phyloP scores from a whole-genome alignment of 352 stramenopile genomes.

The Phytophthora sansomeana region DNA sequence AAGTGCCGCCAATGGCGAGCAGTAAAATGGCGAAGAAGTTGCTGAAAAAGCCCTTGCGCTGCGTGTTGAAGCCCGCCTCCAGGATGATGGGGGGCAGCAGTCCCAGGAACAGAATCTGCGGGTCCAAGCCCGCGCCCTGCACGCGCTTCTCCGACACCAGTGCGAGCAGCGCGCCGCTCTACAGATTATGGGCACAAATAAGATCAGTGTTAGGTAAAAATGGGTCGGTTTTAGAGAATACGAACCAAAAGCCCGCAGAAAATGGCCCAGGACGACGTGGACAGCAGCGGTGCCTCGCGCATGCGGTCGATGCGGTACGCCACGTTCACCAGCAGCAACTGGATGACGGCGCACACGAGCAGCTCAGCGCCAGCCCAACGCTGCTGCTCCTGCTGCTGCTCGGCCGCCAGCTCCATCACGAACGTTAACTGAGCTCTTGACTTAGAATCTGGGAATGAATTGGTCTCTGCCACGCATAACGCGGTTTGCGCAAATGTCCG shows the following conservation, averaged over 20 bases:
- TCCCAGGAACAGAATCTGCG: constrained; percentile 70
- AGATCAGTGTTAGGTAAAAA: neutral
- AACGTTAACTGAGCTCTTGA: neutral
- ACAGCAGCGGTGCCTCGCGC: constrained; percentile 52
- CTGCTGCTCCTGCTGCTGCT: constrained; percentile 41
- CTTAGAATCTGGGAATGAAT: constrained; percentile 1
- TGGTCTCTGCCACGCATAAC: constrained; percentile 16
- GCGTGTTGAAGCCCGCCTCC: constrained; percentile 70
- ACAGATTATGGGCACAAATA: neutral
- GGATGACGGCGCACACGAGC: constrained; percentile 67
- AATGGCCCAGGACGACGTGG: constrained; percentile 75
- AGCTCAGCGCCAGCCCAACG: constrained; percentile 68
- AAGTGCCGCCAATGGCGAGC: constrained; percentile 55
- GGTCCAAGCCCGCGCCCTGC: constrained; percentile 54
- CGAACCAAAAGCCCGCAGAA: constrained; percentile 56
- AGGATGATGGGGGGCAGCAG: constrained; percentile 74
- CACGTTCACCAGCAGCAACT: constrained; percentile 70
- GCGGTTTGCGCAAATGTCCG: neutral
- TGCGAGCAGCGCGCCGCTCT: constrained; percentile 52
- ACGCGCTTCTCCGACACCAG: constrained; percentile 60
- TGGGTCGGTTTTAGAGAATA: neutral
- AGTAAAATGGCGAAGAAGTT: constrained; percentile 57
- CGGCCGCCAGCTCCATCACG: constrained; percentile 29
- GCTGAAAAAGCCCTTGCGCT: constrained; percentile 68
- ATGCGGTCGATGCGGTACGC: constrained; percentile 69